These are phyloP conservation scores for Sugiyamaella castrensis DNA, from an alignment of 1,139 yeast species.

Conservation along the genomic window DNA sequence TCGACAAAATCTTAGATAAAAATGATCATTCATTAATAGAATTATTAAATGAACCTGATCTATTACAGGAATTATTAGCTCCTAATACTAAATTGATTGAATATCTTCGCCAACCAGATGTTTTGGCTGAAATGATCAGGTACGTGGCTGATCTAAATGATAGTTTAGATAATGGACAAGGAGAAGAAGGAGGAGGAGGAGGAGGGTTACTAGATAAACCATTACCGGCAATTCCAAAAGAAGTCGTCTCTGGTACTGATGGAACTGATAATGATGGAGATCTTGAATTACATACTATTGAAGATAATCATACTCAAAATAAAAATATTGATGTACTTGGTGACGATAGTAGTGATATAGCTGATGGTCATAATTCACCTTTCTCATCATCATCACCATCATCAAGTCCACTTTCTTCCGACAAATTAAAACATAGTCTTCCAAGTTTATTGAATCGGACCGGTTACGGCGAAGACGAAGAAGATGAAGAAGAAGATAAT, in stretches of 20 bases:
- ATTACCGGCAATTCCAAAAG: conserved; percentile 3
- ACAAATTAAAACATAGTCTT: conserved; percentile 3
- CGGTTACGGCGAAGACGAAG: conserved; percentile 19
- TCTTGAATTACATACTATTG: conserved; percentile 9
- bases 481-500: conserved; percentile 29
- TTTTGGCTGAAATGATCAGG: conserved; percentile 62
- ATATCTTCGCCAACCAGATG: conserved; percentile 71
- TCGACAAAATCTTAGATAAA: conserved; percentile 67
- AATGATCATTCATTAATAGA: conserved; percentile 57
- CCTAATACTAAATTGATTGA: conserved; percentile 81
- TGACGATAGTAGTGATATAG: conserved; percentile 34
- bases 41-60: conserved; percentile 79
- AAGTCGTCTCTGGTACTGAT: too few relatives aligned
- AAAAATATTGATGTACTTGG: conserved; percentile 27
- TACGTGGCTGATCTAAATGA: conserved; percentile 51
- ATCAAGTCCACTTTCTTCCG: background rate
- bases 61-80: conserved; percentile 77
- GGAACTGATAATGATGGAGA: conserved; percentile 7
- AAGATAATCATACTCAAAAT: background rate
- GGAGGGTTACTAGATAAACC: background rate
- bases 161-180: conserved; percentile 8
- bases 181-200: conserved; percentile 4
- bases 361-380: conserved; percentile 16
- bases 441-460: conserved; percentile 3
- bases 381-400: conserved; percentile 1